phyloP scores from a whole-genome alignment of 1,284 basidiomycete genomes.

The Entoloma clypeatum region DNA sequence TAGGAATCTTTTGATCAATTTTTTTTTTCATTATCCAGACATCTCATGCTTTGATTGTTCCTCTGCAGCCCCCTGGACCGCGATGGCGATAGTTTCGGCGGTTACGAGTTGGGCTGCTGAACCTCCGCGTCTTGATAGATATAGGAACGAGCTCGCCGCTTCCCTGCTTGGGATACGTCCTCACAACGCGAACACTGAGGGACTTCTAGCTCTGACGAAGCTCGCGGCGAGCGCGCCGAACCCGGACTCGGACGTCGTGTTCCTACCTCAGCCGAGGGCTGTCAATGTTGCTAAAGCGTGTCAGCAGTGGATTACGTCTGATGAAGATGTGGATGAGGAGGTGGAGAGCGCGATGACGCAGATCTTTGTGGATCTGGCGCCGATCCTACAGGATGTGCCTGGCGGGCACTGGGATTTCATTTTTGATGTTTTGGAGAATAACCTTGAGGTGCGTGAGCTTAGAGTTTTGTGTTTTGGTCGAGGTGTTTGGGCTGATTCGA shows the following conservation, averaged over 20 bases:
- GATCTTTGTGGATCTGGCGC: constrained; percentile 75
- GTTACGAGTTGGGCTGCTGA: constrained; percentile 65
- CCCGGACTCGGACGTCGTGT: constrained; percentile 75
- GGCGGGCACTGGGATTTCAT: constrained; percentile 93
- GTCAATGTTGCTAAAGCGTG: constrained; percentile 89
- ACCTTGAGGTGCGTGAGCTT: constrained; percentile 68
- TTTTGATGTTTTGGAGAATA: constrained; percentile 86
- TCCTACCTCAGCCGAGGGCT: constrained; percentile 83
- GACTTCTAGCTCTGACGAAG: constrained; percentile 65
- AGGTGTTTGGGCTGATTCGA: constrained; percentile 2
- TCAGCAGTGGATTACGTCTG: constrained; percentile 80
- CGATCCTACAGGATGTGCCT: constrained; percentile 83
- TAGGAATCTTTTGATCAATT: too few relatives aligned
- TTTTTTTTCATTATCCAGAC: constrained; percentile 4
- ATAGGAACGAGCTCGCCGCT: constrained; percentile 88
- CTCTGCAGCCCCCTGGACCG: constrained; percentile 58
- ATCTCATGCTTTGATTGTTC: not conserved
- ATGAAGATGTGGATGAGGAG: constrained; percentile 68
- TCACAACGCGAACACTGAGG: constrained; percentile 60
- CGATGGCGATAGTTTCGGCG: constrained; percentile 62
- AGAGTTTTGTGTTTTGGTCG: not conserved
- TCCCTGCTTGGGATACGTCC: constrained; percentile 69
- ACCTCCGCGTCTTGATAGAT: constrained; percentile 71
- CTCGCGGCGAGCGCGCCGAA: constrained; percentile 79
- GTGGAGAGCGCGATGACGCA: constrained; percentile 76